phyloP scores from a whole-genome alignment of 2,329 filamentous ascomycete genomes.

The Cytospora schulzeri region DNA sequence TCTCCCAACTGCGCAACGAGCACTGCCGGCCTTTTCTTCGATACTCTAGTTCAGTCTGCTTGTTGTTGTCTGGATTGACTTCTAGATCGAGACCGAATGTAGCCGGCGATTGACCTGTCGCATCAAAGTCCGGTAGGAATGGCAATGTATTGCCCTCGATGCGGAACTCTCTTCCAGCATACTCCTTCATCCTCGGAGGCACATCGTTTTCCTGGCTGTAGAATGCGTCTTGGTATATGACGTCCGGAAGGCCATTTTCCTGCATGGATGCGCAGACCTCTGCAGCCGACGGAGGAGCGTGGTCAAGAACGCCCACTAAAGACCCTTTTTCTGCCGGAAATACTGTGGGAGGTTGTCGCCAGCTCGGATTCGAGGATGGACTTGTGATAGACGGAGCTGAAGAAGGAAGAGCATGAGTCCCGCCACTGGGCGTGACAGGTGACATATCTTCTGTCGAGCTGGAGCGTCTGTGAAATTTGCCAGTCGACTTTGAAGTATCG shows the following conservation, averaged over 20 bases:
- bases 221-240: slow-evolving; percentile 82
- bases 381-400: background rate
- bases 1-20: slow-evolving; percentile 73
- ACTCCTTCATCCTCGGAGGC: slow-evolving; percentile 74
- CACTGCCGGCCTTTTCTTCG: slow-evolving; percentile 59
- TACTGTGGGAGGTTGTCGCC: background rate
- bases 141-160: slow-evolving; percentile 74
- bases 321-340: background rate
- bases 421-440: slow-evolving; percentile 1
- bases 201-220: slow-evolving; percentile 86
- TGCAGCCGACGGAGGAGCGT: slow-evolving; percentile 37
- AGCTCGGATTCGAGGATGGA: background rate
- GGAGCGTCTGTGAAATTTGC: slow-evolving; percentile 37
- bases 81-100: slow-evolving; percentile 56
- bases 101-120: slow-evolving; percentile 57
- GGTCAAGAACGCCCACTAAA: slow-evolving; percentile 37
- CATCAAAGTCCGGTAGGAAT: slow-evolving; percentile 78
- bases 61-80: slow-evolving; percentile 50
- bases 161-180: slow-evolving; percentile 84
- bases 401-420: background rate
- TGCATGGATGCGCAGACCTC: slow-evolving; percentile 60
- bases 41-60: slow-evolving; percentile 51
- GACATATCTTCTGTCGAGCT: slow-evolving; percentile 21
- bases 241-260: slow-evolving; percentile 60
- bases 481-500: slow-evolving; percentile 37